A percentile compares a stretch with the other conserved stretches of the same genome.
Evolutionary conservation across 352 stramenopile genomes (phyloP).

Genomic region (Phytopythium ostracodes): DNA sequence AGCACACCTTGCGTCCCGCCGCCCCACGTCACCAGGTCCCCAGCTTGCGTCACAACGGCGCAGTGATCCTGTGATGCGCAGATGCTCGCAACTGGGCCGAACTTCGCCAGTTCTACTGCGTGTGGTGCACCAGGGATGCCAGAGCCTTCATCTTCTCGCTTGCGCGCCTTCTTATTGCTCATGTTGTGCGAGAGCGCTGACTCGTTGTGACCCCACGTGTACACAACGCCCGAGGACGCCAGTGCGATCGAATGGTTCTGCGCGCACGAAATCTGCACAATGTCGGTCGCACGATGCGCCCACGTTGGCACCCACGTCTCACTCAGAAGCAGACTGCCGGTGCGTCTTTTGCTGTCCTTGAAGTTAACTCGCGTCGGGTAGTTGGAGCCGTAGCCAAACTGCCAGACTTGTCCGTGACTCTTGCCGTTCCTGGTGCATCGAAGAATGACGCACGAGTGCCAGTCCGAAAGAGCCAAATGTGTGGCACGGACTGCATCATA

Average conservation of each 20-base stretch:
- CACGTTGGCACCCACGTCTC: slow-evolving; percentile 59
- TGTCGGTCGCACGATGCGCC: slow-evolving; percentile 46
- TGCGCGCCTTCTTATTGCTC: slow-evolving; percentile 8
- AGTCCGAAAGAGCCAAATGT: slow-evolving; percentile 66
- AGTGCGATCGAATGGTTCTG: slow-evolving; percentile 79
- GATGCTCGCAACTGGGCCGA: slow-evolving; percentile 45
- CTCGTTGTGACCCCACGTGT: slow-evolving; percentile 73
- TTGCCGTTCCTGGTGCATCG: slow-evolving; percentile 47
- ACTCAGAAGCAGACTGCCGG: slow-evolving; percentile 30
- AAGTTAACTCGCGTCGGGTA: slow-evolving; percentile 66
- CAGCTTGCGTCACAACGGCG: slow-evolving; percentile 56
- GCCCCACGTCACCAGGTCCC: slow-evolving; percentile 74
- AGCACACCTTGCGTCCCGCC: slow-evolving; percentile 65
- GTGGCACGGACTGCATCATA: slow-evolving; percentile 35
- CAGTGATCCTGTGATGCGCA: slow-evolving; percentile 77
- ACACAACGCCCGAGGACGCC: slow-evolving; percentile 54
- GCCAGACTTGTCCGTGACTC: slow-evolving; percentile 67
- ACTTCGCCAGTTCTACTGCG: slow-evolving; percentile 36
- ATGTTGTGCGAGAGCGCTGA: slow-evolving; percentile 49
- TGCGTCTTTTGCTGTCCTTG: slow-evolving; percentile 25
- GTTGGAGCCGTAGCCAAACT: slow-evolving; percentile 73
- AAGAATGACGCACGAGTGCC: slow-evolving; percentile 69
- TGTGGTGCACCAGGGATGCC: slow-evolving; percentile 39
- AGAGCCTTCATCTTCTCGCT: slow-evolving; percentile 10
- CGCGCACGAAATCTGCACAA: slow-evolving; percentile 69